phyloP scores from a whole-genome alignment of 2,329 filamentous ascomycete genomes.

The Xylariaceae sp. region DNA sequence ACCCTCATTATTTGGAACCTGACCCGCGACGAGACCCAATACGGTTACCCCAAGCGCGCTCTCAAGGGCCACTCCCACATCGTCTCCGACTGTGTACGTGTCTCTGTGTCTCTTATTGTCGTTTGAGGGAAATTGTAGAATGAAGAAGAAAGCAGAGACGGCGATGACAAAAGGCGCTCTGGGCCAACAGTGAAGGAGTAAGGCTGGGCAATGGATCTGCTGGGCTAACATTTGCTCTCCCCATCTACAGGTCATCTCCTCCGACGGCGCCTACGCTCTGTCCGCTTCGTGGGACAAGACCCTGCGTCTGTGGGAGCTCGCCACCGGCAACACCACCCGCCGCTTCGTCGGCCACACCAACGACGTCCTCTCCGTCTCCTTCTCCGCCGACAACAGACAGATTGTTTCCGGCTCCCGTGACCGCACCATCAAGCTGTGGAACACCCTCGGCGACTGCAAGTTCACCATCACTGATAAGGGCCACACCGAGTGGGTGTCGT shows the following conservation, averaged over 20 bases:
- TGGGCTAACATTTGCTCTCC: constrained; percentile 23
- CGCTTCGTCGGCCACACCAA: constrained; percentile 99
- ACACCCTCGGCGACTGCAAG: constrained; percentile 99
- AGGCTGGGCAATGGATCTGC: constrained; percentile 14
- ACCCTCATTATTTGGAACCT: constrained; percentile 99
- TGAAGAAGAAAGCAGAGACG: not conserved
- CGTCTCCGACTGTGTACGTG: constrained; percentile 98
- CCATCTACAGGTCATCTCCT: constrained; percentile 82
- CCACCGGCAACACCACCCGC: constrained; percentile 93
- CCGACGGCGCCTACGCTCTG: constrained; percentile 97
- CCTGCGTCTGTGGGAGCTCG: constrained; percentile 98
- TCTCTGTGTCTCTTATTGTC: not conserved
- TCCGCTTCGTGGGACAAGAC: constrained; percentile 99
- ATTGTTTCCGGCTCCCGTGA: constrained; percentile 98
- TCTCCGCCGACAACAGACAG: constrained; percentile 99
- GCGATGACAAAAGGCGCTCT: not conserved
- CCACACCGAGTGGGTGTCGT: constrained; percentile 99
- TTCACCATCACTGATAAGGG: constrained; percentile 99
- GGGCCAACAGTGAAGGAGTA: not conserved
- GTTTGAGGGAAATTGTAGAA: not conserved
- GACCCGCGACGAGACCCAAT: constrained; percentile 95
- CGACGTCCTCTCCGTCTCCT: constrained; percentile 98
- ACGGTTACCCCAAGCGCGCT: constrained; percentile 98
- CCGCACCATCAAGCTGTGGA: constrained; percentile 99
- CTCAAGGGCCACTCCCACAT: constrained; percentile 99